Conservation (phyloP, 2,329 filamentous ascomycete genomes). For the Neonectria magnoliae region DNA sequence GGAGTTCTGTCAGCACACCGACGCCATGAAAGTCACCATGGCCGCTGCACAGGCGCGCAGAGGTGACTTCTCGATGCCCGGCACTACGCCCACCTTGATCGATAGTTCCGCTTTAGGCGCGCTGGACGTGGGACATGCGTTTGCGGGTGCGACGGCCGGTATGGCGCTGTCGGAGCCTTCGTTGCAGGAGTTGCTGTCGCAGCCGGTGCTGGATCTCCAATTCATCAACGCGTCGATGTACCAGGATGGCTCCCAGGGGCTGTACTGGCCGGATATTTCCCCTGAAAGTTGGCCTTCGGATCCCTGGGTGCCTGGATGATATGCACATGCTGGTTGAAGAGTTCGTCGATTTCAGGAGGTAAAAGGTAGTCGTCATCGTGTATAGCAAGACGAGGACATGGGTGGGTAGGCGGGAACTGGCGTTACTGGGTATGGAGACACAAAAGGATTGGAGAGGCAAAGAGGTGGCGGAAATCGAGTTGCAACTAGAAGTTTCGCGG, state of each 20-base stretch:
- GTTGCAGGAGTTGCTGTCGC: slow-evolving; percentile 47
- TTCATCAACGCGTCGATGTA: slow-evolving; percentile 47
- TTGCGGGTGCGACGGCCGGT: slow-evolving; percentile 41
- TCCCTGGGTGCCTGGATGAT: slow-evolving; percentile 27
- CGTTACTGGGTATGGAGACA: not conserved
- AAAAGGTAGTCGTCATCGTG: no score
- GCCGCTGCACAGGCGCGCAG: slow-evolving; percentile 27
- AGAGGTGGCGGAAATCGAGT: not conserved
- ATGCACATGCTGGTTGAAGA: not conserved
- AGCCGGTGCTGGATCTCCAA: slow-evolving; percentile 46
- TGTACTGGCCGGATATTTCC: slow-evolving; percentile 42
- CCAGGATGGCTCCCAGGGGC: slow-evolving; percentile 35
- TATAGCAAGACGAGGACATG: not conserved
- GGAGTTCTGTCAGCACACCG: slow-evolving; percentile 54
- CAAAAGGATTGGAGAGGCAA: not conserved
- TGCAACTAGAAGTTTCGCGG: not conserved
- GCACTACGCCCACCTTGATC: slow-evolving; percentile 19
- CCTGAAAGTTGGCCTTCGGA: slow-evolving; percentile 39
- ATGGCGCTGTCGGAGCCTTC: slow-evolving; percentile 51
- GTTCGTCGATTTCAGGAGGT: no score
- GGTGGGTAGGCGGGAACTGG: not conserved
- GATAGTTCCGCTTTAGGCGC: slow-evolving; percentile 14
- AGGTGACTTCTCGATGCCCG: slow-evolving; percentile 27
- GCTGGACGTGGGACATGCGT: slow-evolving; percentile 28
- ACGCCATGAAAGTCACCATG: slow-evolving; percentile 47